These are phyloP conservation scores for Hexamita inflata DNA, from an alignment of 208 protist genomes.

Conservation along the genomic window DNA sequence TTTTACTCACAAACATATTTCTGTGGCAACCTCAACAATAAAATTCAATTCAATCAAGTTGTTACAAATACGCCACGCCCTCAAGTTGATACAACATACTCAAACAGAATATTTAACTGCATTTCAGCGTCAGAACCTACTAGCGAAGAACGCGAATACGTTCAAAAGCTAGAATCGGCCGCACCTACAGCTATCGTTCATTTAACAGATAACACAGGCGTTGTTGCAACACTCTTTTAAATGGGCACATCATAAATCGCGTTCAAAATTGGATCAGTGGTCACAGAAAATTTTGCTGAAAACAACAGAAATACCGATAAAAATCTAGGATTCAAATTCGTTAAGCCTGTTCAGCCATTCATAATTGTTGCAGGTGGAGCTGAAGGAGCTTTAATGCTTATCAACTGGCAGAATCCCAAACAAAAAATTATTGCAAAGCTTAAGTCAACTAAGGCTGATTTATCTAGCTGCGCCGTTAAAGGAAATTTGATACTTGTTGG, in stretches of 20 bases:
- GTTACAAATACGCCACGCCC: neutral
- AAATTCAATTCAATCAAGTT: neutral
- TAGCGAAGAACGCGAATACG: neutral
- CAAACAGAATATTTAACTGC: neutral
- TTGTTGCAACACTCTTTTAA: neutral
- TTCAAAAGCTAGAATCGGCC: neutral
- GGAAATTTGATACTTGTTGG: neutral
- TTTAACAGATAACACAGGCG: neutral
- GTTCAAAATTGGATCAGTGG: neutral
- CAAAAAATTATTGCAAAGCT: neutral
- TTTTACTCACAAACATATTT: neutral
- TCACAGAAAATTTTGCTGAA: neutral
- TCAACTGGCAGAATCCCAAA: neutral
- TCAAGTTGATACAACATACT: neutral
- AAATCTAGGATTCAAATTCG: neutral
- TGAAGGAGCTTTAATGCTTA: neutral
- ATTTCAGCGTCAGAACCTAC: neutral
- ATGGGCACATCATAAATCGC: neutral
- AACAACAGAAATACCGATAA: neutral
- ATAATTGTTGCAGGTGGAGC: neutral
- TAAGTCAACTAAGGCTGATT: neutral
- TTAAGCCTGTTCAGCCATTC: neutral
- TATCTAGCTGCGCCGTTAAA: neutral
- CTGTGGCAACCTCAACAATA: neutral
- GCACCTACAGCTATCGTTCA: neutral